These are phyloP conservation scores for Ottelia alismoides DNA, from an alignment of 106 monocot species.

Conservation along the genomic window DNA sequence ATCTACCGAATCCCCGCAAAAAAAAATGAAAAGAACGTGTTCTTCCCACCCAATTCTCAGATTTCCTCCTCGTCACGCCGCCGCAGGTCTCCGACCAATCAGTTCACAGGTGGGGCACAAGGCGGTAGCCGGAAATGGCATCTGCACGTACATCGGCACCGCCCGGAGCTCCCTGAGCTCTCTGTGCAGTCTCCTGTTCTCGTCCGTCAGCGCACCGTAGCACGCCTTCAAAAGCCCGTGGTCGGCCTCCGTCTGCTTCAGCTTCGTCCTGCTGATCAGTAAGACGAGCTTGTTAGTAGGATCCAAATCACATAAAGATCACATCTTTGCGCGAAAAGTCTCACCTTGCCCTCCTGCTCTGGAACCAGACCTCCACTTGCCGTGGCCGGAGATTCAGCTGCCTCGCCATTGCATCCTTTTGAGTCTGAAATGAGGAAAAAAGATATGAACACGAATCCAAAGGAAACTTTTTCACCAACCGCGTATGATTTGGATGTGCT, in stretches of 20 bases:
- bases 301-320: too few relatives aligned
- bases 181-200: constrained; percentile 26
- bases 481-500: too few relatives aligned
- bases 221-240: constrained; percentile 20
- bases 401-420: constrained; percentile 30
- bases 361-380: constrained; percentile 48
- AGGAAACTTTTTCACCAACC: not conserved
- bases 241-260: constrained; percentile 33
- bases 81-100: too few relatives aligned
- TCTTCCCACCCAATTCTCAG: too few relatives aligned
- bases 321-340: not conserved
- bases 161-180: constrained; percentile 14
- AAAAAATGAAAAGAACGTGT: too few relatives aligned
- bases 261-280: constrained; percentile 22
- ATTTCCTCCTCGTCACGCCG: too few relatives aligned
- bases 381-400: constrained; percentile 31
- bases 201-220: constrained; percentile 22
- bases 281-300: not conserved
- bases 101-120: constrained; percentile 32
- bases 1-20: too few relatives aligned
- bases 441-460: not conserved
- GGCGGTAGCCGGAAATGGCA: constrained; percentile 8
- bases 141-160: constrained; percentile 4
- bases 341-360: constrained; percentile 43
- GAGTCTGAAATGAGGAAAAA: constrained; percentile 15